Percentiles rank a stretch among this genome's conserved stretches.
phyloP scores from a whole-genome alignment of 2,329 filamentous ascomycete species.

The Aspergillus quadrilineatus region DNA sequence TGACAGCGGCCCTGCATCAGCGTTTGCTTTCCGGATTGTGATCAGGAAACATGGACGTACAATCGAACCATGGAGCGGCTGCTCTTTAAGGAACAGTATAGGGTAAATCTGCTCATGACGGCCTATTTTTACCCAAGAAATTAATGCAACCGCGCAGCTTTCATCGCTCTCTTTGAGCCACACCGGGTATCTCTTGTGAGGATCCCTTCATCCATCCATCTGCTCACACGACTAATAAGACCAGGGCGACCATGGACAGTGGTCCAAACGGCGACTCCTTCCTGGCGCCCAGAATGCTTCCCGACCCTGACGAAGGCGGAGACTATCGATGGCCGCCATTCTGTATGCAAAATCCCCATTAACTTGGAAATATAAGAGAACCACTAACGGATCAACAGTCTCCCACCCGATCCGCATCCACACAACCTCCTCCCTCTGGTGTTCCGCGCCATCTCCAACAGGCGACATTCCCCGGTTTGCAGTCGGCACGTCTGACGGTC shows the following conservation, averaged over 20 bases:
- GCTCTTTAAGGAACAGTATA: constrained; percentile 33
- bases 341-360: constrained; percentile 21
- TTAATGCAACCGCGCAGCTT: constrained; percentile 24
- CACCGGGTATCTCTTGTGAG: constrained; percentile 37
- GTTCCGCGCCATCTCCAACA: constrained; percentile 36
- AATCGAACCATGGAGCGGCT: constrained; percentile 34
- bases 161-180: constrained; percentile 39
- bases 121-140: not conserved
- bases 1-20: constrained; percentile 19
- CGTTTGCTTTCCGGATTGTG: constrained; percentile 34
- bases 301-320: constrained; percentile 32
- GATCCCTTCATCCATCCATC: not conserved
- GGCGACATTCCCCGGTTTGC: constrained; percentile 34
- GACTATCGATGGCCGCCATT: constrained; percentile 33
- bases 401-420: constrained; percentile 30
- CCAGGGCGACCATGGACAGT: constrained; percentile 39
- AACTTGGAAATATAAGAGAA: not conserved
- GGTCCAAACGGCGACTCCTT: constrained; percentile 34
- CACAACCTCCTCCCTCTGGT: constrained; percentile 35
- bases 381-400: constrained; percentile 17
- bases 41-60: constrained; percentile 34
- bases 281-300: constrained; percentile 31
- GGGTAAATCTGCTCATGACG: constrained; percentile 22
- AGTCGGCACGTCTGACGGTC: constrained; percentile 38
- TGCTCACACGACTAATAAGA: constrained; percentile 18